phyloP scores from a whole-genome alignment of 2,329 filamentous ascomycete species.

The Rhinocladiella mackenziei region DNA sequence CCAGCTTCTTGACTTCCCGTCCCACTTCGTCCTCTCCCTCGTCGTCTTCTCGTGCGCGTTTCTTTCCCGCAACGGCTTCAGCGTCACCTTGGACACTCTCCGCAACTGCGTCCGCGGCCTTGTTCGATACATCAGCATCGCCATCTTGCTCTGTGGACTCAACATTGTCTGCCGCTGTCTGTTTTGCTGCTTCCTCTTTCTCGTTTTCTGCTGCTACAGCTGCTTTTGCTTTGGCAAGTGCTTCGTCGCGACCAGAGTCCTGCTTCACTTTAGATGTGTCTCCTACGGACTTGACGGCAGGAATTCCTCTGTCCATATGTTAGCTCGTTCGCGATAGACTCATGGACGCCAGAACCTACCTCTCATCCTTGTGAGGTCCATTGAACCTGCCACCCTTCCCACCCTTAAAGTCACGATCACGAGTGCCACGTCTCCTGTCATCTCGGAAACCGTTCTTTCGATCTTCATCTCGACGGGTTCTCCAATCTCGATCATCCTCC shows the following conservation, averaged over 20 bases:
- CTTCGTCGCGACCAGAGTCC: slow-evolving; percentile 25
- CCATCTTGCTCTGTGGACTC: slow-evolving; percentile 11
- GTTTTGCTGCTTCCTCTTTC: slow-evolving; percentile 26
- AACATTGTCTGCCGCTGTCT: slow-evolving; percentile 15
- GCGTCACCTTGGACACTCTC: slow-evolving; percentile 6
- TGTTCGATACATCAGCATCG: slow-evolving; percentile 1
- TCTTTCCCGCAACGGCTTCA: slow-evolving; percentile 36
- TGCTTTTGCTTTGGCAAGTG: slow-evolving; percentile 29
- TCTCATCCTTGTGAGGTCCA: slow-evolving; percentile 39
- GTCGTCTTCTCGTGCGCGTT: slow-evolving; percentile 45
- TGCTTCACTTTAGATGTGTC: slow-evolving; percentile 4
- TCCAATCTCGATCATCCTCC: slow-evolving; percentile 40
- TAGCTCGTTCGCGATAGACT: slow-evolving; percentile 22
- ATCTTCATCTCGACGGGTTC: slow-evolving; percentile 43
- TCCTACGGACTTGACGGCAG: slow-evolving; percentile 36
- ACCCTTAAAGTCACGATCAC: slow-evolving; percentile 32
- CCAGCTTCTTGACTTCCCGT: slow-evolving; percentile 47
- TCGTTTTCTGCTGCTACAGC: slow-evolving; percentile 28
- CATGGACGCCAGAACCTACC: slow-evolving; percentile 33
- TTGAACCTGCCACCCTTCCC: slow-evolving; percentile 34
- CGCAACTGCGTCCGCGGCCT: slow-evolving; percentile 4
- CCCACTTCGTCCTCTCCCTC: slow-evolving; percentile 34
- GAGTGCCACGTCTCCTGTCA: slow-evolving; percentile 31
- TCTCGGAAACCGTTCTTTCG: slow-evolving; percentile 41
- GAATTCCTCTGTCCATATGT: slow-evolving; percentile 39